These are phyloP conservation scores for Emmonsiellopsis sp. DNA, from an alignment of 2,329 filamentous ascomycete genomes.

Conservation along the genomic window DNA sequence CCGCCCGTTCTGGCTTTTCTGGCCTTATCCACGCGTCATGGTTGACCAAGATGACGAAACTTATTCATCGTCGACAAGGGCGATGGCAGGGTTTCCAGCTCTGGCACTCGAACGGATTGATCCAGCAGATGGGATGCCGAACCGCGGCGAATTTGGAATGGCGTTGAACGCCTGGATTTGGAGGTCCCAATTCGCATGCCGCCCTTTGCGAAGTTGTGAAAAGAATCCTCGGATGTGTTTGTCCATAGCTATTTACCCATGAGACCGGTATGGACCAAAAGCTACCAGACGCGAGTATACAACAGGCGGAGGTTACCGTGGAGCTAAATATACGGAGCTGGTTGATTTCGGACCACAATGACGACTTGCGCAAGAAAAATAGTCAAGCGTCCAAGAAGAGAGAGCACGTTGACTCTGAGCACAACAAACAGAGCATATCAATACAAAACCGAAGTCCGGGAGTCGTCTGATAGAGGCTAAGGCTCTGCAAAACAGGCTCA, in stretches of 20 bases:
- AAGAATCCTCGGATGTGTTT: constrained; percentile 21
- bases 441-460: too few species aligned
- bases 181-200: constrained; percentile 15
- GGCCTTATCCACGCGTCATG: constrained; percentile 37
- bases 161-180: constrained; percentile 30
- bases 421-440: too few species aligned
- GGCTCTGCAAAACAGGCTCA: too few species aligned
- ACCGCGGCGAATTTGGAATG: constrained; percentile 26
- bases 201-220: constrained; percentile 15
- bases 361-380: background rate
- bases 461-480: too few species aligned
- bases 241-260: constrained; percentile 18
- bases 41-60: constrained; percentile 38
- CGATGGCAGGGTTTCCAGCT: constrained; percentile 24
- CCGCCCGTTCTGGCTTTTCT: constrained; percentile 9
- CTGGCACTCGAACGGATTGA: constrained; percentile 38
- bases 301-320: constrained; percentile 18
- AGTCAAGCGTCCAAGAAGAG: background rate
- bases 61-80: constrained; percentile 40
- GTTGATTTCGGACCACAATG: constrained; percentile 16
- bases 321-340: constrained; percentile 17
- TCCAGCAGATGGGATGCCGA: constrained; percentile 27
- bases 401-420: background rate
- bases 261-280: constrained; percentile 20
- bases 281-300: constrained; percentile 19